These are phyloP conservation scores for Prinsepia uniflora DNA, from an alignment of 306 rosid species.

Conservation along the genomic window DNA sequence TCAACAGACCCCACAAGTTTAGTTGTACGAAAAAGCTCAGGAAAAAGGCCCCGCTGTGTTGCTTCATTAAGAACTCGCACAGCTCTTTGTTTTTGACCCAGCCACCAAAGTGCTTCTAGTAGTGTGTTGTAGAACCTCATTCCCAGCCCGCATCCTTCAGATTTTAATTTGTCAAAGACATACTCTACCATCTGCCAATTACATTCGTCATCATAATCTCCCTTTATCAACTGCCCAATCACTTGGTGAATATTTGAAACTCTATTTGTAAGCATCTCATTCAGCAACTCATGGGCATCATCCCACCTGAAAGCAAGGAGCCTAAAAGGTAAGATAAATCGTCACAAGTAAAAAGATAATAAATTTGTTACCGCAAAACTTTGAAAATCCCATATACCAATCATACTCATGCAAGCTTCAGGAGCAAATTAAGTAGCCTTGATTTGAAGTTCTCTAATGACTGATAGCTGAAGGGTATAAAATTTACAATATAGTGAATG, in stretches of 20 bases:
- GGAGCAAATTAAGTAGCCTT: neutral
- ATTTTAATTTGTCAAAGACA: slow-evolving; percentile 84
- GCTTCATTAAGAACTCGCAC: slow-evolving; percentile 90
- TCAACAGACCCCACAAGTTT: slow-evolving; percentile 83
- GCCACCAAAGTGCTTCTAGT: slow-evolving; percentile 95
- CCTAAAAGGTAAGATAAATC: slow-evolving; percentile 26
- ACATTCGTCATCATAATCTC: slow-evolving; percentile 85
- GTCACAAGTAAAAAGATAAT: neutral
- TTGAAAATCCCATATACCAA: slow-evolving; percentile 10
- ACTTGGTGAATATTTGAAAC: slow-evolving; percentile 86
- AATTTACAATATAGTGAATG: neutral
- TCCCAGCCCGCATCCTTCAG: slow-evolving; percentile 83
- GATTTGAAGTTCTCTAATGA: neutral
- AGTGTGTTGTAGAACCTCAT: slow-evolving; percentile 81
- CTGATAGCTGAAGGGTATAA: neutral
- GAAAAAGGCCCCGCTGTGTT: slow-evolving; percentile 79
- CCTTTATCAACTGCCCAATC: slow-evolving; percentile 87
- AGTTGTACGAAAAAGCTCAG: slow-evolving; percentile 77
- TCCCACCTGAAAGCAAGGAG: slow-evolving; percentile 59
- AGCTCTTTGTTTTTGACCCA: slow-evolving; percentile 88
- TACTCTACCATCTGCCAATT: slow-evolving; percentile 99
- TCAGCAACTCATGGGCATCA: slow-evolving; percentile 65
- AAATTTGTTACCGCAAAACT: neutral
- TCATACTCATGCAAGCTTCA: neutral
- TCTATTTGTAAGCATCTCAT: slow-evolving; percentile 67